phyloP scores from a whole-genome alignment of 2,329 filamentous ascomycete species.

The Nigrograna mackinnonii region DNA sequence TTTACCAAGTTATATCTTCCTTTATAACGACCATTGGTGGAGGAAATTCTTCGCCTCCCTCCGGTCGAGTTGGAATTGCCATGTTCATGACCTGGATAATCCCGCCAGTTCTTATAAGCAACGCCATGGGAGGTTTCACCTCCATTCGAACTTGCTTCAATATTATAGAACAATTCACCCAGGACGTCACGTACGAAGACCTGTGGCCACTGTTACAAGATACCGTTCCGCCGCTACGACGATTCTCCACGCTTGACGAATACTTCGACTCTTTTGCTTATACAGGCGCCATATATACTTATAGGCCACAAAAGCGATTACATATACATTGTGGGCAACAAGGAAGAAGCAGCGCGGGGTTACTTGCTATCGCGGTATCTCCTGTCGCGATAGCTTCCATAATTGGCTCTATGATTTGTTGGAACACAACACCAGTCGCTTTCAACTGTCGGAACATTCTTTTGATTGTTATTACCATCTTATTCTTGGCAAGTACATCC shows the following conservation, averaged over 20 bases:
- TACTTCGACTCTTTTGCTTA: constrained; percentile 14
- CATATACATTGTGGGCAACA: constrained; percentile 1
- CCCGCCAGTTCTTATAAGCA: constrained; percentile 19
- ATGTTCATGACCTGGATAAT: constrained; percentile 28
- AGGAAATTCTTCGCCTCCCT: constrained; percentile 16
- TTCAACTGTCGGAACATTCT: constrained; percentile 23
- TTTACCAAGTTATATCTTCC: constrained; percentile 13
- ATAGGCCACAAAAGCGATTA: constrained; percentile 13
- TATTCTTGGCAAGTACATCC: constrained; percentile 11
- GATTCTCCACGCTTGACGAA: constrained; percentile 4
- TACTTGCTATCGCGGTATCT: constrained; percentile 5
- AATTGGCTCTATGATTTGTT: constrained; percentile 16
- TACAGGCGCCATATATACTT: constrained; percentile 22
- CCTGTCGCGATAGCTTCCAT: constrained; percentile 11
- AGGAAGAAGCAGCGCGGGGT: neutral
- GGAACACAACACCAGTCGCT: constrained; percentile 16
- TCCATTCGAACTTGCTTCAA: constrained; percentile 17
- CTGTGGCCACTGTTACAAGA: constrained; percentile 5
- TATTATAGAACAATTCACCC: constrained; percentile 14
- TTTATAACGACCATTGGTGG: constrained; percentile 15
- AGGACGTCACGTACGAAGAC: constrained; percentile 4
- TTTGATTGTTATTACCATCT: constrained; percentile 11
- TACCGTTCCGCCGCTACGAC: constrained; percentile 1
- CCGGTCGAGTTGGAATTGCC: constrained; percentile 20
- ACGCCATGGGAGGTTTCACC: constrained; percentile 21